Evolutionary conservation across 495 filamentous ascomycete genomes (phyloP), one percentile per base, ranked within the genome.

Genomic region (Aeminium ludgeri): DNA sequence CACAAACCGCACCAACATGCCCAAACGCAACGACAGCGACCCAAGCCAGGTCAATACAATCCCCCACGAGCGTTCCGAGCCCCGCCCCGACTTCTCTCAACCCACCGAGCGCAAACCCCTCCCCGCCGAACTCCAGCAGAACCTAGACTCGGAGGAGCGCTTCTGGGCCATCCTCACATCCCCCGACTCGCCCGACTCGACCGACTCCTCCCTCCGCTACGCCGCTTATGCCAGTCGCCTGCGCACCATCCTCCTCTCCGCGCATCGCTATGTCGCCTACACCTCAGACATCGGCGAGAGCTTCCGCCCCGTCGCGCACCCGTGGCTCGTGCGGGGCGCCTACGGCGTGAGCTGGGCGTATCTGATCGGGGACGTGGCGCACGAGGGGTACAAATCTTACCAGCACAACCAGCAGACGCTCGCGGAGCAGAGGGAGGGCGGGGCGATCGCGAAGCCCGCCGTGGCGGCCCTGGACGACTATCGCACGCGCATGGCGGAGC

Each of bases 371-470:
- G 89, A 97, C 52, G 86, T 95, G 39, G 66, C 70, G 39, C 74
- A 96, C 54, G 89, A 97, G 59, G 89, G 89, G 5, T 97, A 96
- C 66, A 95, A 94, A 55, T 77, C 86, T 10, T 96, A 93, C 54
- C 63, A 76, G 52, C 76, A 76, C 29, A 92, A 95, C 56, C 79
- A 86, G 53, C 66, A 61, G 1, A 55, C 57, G 11, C 50, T 68
- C 25, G 66, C 76, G 48, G 72, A 73, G 12, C 55, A 64, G 3
- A 25, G 13, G 10, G 27, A 25, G 16, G 34, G 31, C 2, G 43
- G 31, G 17, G 37, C 18, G 20, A 34, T 31, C 18, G 38, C 36
- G 30, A 42, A 41, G 0, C 44, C 47, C 7, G 48, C 39, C 0
- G 73, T 96, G n/a, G 66, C 83, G 12, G 72, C 82, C 13, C 65